Conservation (phyloP, 345 rosid genomes). For the Eucalyptus pauciflora region DNA sequence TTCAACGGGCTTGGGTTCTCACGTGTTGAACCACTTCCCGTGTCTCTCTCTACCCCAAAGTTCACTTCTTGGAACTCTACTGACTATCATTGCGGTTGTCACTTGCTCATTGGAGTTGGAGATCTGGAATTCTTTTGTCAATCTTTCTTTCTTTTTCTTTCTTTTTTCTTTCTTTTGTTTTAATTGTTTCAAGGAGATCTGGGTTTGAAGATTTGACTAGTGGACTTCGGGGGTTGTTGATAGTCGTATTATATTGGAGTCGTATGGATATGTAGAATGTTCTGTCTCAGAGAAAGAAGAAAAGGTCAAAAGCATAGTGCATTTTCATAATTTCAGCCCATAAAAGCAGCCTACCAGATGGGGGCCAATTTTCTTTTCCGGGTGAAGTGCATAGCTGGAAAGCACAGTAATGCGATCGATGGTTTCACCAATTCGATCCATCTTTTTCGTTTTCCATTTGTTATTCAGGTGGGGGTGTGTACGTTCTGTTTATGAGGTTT, state of each 20-base stretch:
- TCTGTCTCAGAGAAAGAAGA: not conserved
- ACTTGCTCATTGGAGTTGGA: not conserved
- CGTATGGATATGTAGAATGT: not conserved
- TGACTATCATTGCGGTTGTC: not conserved
- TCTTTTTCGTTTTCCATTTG: not conserved
- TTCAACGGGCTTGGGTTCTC: not conserved
- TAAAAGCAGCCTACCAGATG: not conserved
- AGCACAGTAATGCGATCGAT: not conserved
- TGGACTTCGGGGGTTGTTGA: not conserved
- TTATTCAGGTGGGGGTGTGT: not conserved
- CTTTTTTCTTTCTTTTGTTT: not conserved
- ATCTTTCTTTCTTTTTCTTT: not conserved
- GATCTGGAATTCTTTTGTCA: not conserved
- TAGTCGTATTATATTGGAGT: not conserved
- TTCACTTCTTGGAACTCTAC: not conserved
- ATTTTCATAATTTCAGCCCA: not conserved
- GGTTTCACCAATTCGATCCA: not conserved
- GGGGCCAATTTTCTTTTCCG: not conserved
- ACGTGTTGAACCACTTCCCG: not conserved
- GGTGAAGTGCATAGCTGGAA: not conserved
- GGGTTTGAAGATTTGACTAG: not conserved
- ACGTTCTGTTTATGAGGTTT: not conserved
- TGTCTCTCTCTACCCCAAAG: not conserved
- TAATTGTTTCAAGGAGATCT: not conserved
- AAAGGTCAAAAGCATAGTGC: not conserved